Evolutionary conservation across 768 basidiomycete genomes (phyloP).

Genomic region (Rhizopogon vinicolor): DNA sequence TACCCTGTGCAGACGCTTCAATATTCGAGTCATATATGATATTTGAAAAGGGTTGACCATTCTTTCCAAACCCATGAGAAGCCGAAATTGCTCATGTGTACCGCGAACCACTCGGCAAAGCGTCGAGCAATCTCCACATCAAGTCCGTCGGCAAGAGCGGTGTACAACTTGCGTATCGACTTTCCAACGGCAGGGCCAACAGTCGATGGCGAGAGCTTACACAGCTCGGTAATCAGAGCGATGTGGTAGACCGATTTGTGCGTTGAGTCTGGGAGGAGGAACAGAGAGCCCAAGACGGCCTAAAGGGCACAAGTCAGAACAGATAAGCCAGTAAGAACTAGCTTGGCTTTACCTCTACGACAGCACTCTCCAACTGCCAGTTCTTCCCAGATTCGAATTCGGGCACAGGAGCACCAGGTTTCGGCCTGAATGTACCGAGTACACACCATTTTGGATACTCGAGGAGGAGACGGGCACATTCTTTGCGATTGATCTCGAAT

Average conservation of each 20-base stretch:
- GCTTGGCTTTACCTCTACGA: slow-evolving; percentile 64
- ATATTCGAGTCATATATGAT: background rate
- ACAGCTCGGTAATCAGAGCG: slow-evolving; percentile 86
- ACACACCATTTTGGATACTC: slow-evolving; percentile 83
- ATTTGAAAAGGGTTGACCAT: slow-evolving; percentile 54
- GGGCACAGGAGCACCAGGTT: slow-evolving; percentile 51
- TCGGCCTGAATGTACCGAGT: slow-evolving; percentile 80
- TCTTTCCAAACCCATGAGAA: slow-evolving; percentile 99
- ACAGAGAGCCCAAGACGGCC: slow-evolving; percentile 68
- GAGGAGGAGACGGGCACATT: slow-evolving; percentile 82
- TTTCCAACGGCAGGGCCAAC: slow-evolving; percentile 97
- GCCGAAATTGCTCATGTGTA: slow-evolving; percentile 96
- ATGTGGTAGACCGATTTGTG: slow-evolving; percentile 84
- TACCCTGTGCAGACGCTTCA: slow-evolving; percentile 49
- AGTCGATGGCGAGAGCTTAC: slow-evolving; percentile 88
- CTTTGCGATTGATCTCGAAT: slow-evolving; percentile 95
- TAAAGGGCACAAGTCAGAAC: slow-evolving; percentile 24
- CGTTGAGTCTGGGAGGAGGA: slow-evolving; percentile 72
- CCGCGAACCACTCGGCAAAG: slow-evolving; percentile 92
- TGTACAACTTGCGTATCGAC: slow-evolving; percentile 85
- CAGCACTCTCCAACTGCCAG: slow-evolving; percentile 85
- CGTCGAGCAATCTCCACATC: slow-evolving; percentile 80
- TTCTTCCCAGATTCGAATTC: slow-evolving; percentile 60
- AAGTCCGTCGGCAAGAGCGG: slow-evolving; percentile 73
- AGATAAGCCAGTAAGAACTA: background rate